Evolutionary conservation across 352 stramenopile species (phyloP).

Genomic region (Globisporangium recalcitrans): DNA sequence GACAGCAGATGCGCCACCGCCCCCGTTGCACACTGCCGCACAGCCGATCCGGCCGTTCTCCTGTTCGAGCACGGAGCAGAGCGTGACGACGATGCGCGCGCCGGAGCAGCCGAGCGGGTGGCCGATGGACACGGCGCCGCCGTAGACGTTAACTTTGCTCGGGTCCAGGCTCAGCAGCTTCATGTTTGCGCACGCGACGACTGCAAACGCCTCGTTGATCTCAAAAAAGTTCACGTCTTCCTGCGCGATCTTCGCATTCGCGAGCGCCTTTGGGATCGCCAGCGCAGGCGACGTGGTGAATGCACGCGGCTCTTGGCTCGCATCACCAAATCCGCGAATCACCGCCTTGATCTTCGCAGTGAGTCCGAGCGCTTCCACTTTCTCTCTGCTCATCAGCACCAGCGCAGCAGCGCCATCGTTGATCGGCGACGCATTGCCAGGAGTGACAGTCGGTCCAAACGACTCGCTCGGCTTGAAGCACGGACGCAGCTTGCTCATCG

Average conservation of each 20-base stretch:
- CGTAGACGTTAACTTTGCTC: conserved; percentile 92
- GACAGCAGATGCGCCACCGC: conserved; percentile 92
- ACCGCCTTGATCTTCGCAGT: conserved; percentile 48
- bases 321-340: conserved; percentile 65
- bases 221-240: conserved; percentile 94
- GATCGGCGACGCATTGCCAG: conserved; percentile 92
- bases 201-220: conserved; percentile 98
- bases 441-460: conserved; percentile 89
- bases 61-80: conserved; percentile 90
- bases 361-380: conserved; percentile 61
- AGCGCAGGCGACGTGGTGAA: conserved; percentile 93
- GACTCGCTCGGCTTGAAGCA: conserved; percentile 81
- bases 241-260: conserved; percentile 66
- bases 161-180: conserved; percentile 87
- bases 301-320: conserved; percentile 74
- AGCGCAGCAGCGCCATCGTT: conserved; percentile 95
- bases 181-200: conserved; percentile 92
- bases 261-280: conserved; percentile 87
- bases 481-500: conserved; percentile 79
- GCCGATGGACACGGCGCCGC: conserved; percentile 65
- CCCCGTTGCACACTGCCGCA: conserved; percentile 96
- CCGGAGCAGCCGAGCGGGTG: conserved; percentile 69
- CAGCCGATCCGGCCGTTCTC: conserved; percentile 88
- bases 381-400: conserved; percentile 88
- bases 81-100: conserved; percentile 88